Evolutionary conservation across 805 yeast genomes (phyloP).

Genomic region (Starmera pachycereana): DNA sequence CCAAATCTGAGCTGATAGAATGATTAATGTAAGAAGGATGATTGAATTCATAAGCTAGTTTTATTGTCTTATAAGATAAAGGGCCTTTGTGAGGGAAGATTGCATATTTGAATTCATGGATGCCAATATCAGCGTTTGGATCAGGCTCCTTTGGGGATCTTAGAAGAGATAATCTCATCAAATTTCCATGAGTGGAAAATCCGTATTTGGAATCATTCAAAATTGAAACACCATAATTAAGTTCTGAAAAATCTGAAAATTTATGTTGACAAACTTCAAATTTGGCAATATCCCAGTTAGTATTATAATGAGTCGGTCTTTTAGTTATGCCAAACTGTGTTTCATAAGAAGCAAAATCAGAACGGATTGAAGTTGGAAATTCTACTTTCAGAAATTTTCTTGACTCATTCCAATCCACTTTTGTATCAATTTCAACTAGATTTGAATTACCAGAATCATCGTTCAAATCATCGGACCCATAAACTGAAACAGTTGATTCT

Average conservation of each 20-base stretch:
- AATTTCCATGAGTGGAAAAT: slow-evolving; percentile 85
- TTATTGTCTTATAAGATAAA: slow-evolving; percentile 53
- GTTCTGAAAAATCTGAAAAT: slow-evolving; percentile 86
- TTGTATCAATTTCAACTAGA: slow-evolving; percentile 40
- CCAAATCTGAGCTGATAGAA: slow-evolving; percentile 7
- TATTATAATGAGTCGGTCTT: slow-evolving; percentile 91
- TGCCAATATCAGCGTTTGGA: slow-evolving; percentile 89
- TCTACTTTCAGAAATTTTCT: slow-evolving; percentile 89
- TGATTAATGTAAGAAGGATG: slow-evolving; percentile 23
- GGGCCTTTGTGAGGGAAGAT: slow-evolving; percentile 73
- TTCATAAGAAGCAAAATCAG: slow-evolving; percentile 77
- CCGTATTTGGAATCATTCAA: slow-evolving; percentile 87
- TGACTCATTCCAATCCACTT: slow-evolving; percentile 80
- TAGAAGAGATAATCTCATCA: slow-evolving; percentile 75
- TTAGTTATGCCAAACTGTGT: slow-evolving; percentile 89
- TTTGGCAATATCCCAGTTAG: slow-evolving; percentile 94
- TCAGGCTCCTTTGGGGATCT: slow-evolving; percentile 95
- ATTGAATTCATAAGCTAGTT: slow-evolving; percentile 74
- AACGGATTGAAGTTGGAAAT: slow-evolving; percentile 78
- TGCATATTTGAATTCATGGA: slow-evolving; percentile 74
- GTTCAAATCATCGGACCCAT: slow-evolving; percentile 34
- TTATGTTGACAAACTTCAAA: slow-evolving; percentile 94
- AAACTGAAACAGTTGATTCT: slow-evolving; percentile 59
- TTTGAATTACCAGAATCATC: slow-evolving; percentile 17
- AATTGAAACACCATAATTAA: slow-evolving; percentile 76